Conservation (phyloP, 148 eudicot species). For the Chenopodium album region DNA sequence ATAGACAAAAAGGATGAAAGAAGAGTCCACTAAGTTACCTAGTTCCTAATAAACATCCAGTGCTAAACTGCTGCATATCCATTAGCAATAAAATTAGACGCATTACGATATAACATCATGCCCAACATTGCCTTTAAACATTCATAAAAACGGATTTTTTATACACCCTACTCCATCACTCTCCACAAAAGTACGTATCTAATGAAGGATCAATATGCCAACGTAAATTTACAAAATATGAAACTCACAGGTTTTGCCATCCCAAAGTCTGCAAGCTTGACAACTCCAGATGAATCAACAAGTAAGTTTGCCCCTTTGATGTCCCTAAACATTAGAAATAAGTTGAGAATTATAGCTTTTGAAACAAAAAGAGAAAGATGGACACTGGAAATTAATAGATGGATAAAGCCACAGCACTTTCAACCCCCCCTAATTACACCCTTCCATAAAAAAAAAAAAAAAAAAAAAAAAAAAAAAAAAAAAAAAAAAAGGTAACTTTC, state of each 20-base stretch:
- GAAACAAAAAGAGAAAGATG: neutral
- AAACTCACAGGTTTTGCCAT: slow-evolving; percentile 90
- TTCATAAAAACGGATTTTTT: neutral
- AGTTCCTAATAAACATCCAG: neutral
- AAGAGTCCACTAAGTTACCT: neutral
- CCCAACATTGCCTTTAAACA: neutral
- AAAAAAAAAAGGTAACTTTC: neutral
- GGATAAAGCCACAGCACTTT: neutral
- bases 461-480: neutral
- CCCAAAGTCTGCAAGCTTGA: slow-evolving; percentile 98
- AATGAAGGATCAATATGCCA: neutral
- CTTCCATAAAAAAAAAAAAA: neutral
- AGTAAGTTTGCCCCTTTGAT: slow-evolving; percentile 96
- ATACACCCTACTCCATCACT: too few species aligned
- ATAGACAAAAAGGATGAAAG: neutral
- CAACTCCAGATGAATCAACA: slow-evolving; percentile 88
- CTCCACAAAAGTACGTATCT: neutral
- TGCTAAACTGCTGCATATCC: neutral
- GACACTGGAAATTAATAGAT: neutral
- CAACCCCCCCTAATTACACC: neutral
- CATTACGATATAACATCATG: neutral
- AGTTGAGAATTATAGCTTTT: neutral
- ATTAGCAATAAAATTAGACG: neutral
- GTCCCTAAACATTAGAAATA: slow-evolving; percentile 52
- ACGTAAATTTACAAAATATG: neutral